These are phyloP conservation scores for Fusarium multiceps DNA, from an alignment of 2,329 filamentous ascomycete species.

Conservation along the genomic window DNA sequence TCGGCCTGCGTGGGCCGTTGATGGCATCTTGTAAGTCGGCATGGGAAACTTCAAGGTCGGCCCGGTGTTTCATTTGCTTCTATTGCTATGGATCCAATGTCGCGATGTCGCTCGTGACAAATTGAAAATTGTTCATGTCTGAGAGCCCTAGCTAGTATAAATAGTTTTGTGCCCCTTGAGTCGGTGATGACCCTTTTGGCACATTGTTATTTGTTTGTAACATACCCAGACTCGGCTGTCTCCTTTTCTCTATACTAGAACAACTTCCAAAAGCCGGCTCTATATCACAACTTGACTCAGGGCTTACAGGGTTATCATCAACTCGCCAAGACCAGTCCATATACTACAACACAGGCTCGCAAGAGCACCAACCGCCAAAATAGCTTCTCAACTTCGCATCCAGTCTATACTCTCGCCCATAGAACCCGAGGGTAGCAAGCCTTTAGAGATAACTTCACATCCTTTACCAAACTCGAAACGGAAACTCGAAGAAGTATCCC, in stretches of 20 bases:
- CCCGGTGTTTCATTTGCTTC: slow-evolving; percentile 11
- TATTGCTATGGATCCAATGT: slow-evolving; percentile 1
- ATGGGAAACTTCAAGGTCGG: slow-evolving; percentile 12
- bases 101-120: background rate
- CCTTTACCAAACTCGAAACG: background rate
- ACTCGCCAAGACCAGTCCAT: background rate
- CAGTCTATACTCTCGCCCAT: slow-evolving; percentile 63
- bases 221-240: background rate
- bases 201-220: too few species aligned
- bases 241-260: background rate
- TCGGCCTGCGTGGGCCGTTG: slow-evolving; percentile 28
- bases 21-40: slow-evolving; percentile 30
- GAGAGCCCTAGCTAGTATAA: background rate
- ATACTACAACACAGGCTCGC: slow-evolving; percentile 13
- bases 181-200: background rate
- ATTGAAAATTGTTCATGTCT: background rate
- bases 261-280: background rate
- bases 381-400: slow-evolving; percentile 63
- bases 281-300: background rate
- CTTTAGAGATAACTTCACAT: slow-evolving; percentile 33
- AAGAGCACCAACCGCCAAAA: slow-evolving; percentile 58
- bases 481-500: slow-evolving; percentile 7
- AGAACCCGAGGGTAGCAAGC: slow-evolving; percentile 55
- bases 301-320: background rate
- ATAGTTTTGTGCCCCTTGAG: background rate